A percentile compares a stretch with the other conserved stretches of the same genome.
These are phyloP conservation scores for Nemania sp. DNA, from an alignment of 2,329 filamentous ascomycete species.

Conservation along the genomic window DNA sequence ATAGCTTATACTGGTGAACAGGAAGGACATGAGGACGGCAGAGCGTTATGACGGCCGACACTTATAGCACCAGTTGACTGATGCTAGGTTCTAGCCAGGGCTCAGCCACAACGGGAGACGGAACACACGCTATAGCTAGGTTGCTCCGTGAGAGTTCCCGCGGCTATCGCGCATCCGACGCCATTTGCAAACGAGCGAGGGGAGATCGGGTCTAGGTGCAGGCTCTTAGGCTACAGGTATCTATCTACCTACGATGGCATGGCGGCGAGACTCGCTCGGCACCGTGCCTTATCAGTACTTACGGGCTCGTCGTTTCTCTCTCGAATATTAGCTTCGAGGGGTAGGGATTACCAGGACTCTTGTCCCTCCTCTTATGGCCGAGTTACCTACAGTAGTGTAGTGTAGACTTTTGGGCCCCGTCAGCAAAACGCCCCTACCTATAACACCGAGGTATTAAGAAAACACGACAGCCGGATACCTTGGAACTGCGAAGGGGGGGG, in stretches of 20 bases:
- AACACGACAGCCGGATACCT: slow-evolving; percentile 19
- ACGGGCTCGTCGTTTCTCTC: slow-evolving; percentile 3
- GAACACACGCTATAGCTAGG: slow-evolving; percentile 7
- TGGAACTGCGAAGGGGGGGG: background rate
- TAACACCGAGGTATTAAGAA: slow-evolving; percentile 27
- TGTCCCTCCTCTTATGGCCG: slow-evolving; percentile 12
- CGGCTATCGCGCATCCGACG: slow-evolving; percentile 10
- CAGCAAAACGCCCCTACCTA: slow-evolving; percentile 24
- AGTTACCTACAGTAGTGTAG: background rate
- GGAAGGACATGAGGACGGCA: background rate
- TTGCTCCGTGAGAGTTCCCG: slow-evolving; percentile 13
- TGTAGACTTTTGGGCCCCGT: slow-evolving; percentile 12
- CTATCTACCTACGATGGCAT: slow-evolving; percentile 2
- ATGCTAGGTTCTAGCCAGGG: background rate
- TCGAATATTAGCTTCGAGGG: slow-evolving; percentile 16
- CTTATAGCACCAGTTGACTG: background rate
- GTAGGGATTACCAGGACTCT: slow-evolving; percentile 17
- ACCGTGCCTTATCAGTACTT: slow-evolving; percentile 16
- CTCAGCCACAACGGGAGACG: background rate
- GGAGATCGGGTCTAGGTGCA: background rate
- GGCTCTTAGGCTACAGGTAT: background rate
- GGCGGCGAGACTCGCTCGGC: background rate
- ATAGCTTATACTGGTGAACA: background rate
- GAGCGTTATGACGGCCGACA: background rate
- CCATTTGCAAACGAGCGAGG: slow-evolving; percentile 8